phyloP scores from a whole-genome alignment of 441 rosid genomes.

The Euphorbia schlechtendalii region DNA sequence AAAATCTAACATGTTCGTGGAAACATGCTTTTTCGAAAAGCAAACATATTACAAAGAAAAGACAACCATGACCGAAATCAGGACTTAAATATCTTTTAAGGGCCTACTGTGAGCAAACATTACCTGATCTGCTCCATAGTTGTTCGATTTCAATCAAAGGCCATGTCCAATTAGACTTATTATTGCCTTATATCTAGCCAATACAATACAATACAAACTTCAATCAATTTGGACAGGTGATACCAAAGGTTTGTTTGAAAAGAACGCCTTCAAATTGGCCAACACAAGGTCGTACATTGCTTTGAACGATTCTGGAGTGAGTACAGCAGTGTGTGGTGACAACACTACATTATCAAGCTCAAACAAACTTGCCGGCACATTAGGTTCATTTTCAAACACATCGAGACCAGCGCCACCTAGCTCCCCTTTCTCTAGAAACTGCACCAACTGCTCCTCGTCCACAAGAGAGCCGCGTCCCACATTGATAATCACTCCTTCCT shows the following conservation, averaged over 20 bases:
- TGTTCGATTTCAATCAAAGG: no score
- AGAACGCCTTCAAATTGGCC: slow-evolving; percentile 47
- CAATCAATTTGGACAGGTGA: slow-evolving; percentile 18
- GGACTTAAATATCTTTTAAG: no score
- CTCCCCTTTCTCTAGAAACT: slow-evolving; percentile 31
- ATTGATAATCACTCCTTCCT: slow-evolving; percentile 50
- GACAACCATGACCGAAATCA: no score
- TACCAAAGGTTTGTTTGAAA: slow-evolving; percentile 31
- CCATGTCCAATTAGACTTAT: no score
- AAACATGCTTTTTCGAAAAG: no score
- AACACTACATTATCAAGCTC: slow-evolving; percentile 40
- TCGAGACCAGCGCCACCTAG: slow-evolving; percentile 64
- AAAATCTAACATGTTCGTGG: no score
- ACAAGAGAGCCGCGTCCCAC: slow-evolving; percentile 60
- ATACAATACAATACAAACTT: neutral
- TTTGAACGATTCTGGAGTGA: slow-evolving; percentile 30
- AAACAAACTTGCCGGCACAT: slow-evolving; percentile 38
- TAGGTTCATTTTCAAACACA: slow-evolving; percentile 55
- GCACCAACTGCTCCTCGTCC: slow-evolving; percentile 51
- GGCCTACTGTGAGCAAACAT: no score
- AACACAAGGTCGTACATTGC: slow-evolving; percentile 24
- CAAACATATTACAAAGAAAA: no score
- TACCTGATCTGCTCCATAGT: no score
- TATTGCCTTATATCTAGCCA: no score
- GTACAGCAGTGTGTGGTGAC: slow-evolving; percentile 30